Conservation (phyloP, 2,329 filamentous ascomycete species). For the Neodidymelliopsis sp. region DNA sequence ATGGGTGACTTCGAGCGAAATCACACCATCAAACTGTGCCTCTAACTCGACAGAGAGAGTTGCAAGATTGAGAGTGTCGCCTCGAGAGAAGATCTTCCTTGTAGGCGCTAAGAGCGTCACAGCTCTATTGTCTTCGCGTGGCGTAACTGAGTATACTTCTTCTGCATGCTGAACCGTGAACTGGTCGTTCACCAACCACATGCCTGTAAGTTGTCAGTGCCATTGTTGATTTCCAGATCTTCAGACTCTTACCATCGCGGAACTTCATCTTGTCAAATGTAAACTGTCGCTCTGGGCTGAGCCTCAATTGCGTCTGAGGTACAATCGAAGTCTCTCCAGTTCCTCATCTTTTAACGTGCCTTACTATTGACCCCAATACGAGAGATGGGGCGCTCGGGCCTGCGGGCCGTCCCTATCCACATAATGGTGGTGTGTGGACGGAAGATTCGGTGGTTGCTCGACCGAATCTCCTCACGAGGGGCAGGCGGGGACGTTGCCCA, state of each 20-base stretch:
- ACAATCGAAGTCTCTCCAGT: background rate
- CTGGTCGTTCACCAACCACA: conserved; percentile 71
- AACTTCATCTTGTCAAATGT: conserved; percentile 61
- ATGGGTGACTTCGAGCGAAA: conserved; percentile 66
- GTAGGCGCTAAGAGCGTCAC: conserved; percentile 66
- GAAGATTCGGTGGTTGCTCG: conserved; percentile 29
- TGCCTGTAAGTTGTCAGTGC: conserved; percentile 48
- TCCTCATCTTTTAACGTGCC: conserved; percentile 11
- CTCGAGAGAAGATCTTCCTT: conserved; percentile 60
- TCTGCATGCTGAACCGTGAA: conserved; percentile 71
- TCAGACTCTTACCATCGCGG: conserved; percentile 59
- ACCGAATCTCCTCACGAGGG: conserved; percentile 25
- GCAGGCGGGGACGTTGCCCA: conserved; percentile 12
- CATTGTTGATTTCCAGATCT: background rate
- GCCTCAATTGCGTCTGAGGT: conserved; percentile 11
- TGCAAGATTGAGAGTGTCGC: conserved; percentile 64
- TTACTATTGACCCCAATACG: background rate
- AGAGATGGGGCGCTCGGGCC: conserved; percentile 21
- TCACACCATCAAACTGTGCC: conserved; percentile 65
- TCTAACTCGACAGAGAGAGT: conserved; percentile 65
- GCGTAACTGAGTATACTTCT: conserved; percentile 64
- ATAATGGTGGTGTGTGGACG: conserved; percentile 28
- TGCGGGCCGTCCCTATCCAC: conserved; percentile 28
- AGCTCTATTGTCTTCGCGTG: conserved; percentile 56
- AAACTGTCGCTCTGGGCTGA: background rate